Base-by-base conservation (phyloP, 192 early-diverging fungal species). In the Spizellomyces sp. region DNA sequence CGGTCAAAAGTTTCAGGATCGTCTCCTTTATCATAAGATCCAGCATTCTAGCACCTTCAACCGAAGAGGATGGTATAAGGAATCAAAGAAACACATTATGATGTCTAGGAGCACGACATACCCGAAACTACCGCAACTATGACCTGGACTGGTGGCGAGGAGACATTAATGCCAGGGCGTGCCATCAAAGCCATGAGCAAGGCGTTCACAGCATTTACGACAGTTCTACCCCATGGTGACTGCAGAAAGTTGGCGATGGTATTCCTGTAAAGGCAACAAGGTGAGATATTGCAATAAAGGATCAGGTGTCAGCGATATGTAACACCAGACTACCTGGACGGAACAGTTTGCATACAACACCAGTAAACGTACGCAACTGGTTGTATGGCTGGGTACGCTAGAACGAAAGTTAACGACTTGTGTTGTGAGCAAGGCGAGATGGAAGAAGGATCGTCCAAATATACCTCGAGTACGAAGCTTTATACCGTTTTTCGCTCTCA, bases 11-110 rank as follows among this genome's bases (percentile, higher is more conserved):
- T 5, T 45, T 19, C 22, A 70, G 43, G 44, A 70, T 41, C 15
- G 69, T 70, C 27, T 70, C 69, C 5, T 58, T 56, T 44, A 70
- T 47, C 55, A 70, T 59, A 4, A 70, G 58, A 59, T 70, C 69
- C 0, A 70, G 36, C 69, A 70, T 70, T 19, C 46, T 59, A 9
- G 46, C 69, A 9, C 58, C 63, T 64, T 14, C 12, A 4, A 41
- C 10, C 12, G 12, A 1, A 10, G 1, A 61, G 14, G 36, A 12
- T n/a, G 50, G 0, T 54, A n/a, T 54, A 54, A 61, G 14, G 19
- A 61, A 61, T 61, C 1, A 61, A 61, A 12, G 27, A 36, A 36
- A 36, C 27, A 36, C 27, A 36, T 36, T 36, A 2, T 36, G 27
- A 36, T 36, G 22, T 12, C 59, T 14, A n/a, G 12, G 22, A 42